Evolutionary conservation across 2,329 filamentous ascomycete species (phyloP), one percentile per base, ranked within the genome.

Genomic region (Fusarium pseudonygamai): DNA sequence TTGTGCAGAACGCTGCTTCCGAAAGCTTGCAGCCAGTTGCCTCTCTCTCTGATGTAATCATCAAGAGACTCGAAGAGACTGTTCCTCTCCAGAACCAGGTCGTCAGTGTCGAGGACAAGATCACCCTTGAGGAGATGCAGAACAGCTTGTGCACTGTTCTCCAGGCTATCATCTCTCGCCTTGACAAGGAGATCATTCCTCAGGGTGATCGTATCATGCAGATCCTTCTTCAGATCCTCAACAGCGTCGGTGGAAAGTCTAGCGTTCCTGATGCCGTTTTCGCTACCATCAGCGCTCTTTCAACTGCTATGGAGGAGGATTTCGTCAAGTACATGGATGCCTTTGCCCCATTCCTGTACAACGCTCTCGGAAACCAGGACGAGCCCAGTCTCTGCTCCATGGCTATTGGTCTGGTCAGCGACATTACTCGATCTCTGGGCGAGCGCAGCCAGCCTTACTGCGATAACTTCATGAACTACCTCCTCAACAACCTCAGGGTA

Each of bases 321-420:
- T 99, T 99, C 82, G 86, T 92, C 81, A 96, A 97, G 86, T 99
- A 99, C 87, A 98, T 99, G 96, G 94, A 97, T 46, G 90, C 94
- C 5, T 99, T 99, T 83, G 88, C 91, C 49, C 95, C 95, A 15
- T 98, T 94, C 89, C 87, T 99, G 61, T 96, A 96, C 88, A 97
- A 94, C 77, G 96, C 96, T 34, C 91, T 99, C 36, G 93, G 92
- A 79, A 98, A 98, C 87, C 95, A 97, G 81, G 96, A 99, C 74
- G 96, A 98, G 85, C 93, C 95, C 40, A 93, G 91, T 82, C 89
- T 98, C 71, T 98, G 96, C 87, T 93, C 96, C 50, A 97, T 98
- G 92, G 96, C 96, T 78, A 98, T 99, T 82, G 96, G 96, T 77
- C 89, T 99, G 64, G 96, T 98, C 76, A 97, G 96, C 82, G 96